Conservation (phyloP, 2,329 filamentous ascomycete species). For the Pyrenochaeta sp. region DNA sequence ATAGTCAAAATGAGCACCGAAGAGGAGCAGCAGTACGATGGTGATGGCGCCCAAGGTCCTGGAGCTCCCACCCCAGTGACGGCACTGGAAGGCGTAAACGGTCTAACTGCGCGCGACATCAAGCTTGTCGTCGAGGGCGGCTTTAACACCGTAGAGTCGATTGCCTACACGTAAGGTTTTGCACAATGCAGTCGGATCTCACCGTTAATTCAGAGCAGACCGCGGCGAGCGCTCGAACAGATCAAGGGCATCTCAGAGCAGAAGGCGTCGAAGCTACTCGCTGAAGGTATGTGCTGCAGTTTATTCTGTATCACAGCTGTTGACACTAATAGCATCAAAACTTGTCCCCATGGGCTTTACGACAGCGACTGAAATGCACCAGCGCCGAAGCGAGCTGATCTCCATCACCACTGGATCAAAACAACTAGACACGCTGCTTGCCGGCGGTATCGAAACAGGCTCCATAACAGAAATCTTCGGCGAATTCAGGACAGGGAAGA, state of each 20-base stretch:
- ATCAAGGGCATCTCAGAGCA: constrained; percentile 98
- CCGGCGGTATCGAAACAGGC: constrained; percentile 94
- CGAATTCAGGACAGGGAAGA: constrained; percentile 97
- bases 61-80: constrained; percentile 91
- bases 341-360: constrained; percentile 99
- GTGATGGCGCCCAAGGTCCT: constrained; percentile 74
- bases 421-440: constrained; percentile 92
- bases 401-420: constrained; percentile 98
- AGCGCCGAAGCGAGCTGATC: constrained; percentile 93
- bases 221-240: constrained; percentile 81
- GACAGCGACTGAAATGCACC: constrained; percentile 98
- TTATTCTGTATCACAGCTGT: neutral
- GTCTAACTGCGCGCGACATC: constrained; percentile 93
- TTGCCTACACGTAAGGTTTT: constrained; percentile 81
- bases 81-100: constrained; percentile 86
- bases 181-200: neutral
- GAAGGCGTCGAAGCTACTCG: constrained; percentile 90
- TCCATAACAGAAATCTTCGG: constrained; percentile 98
- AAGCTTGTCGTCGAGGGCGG: constrained; percentile 91
- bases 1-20: constrained; percentile 57
- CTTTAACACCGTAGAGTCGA: constrained; percentile 93
- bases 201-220: constrained; percentile 55
- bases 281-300: constrained; percentile 73
- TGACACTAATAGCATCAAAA: constrained; percentile 74
- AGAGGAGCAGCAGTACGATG: constrained; percentile 71